Evolutionary conservation across 2,329 filamentous ascomycete genomes (phyloP).

Genomic region (Verticillium dahliae): DNA sequence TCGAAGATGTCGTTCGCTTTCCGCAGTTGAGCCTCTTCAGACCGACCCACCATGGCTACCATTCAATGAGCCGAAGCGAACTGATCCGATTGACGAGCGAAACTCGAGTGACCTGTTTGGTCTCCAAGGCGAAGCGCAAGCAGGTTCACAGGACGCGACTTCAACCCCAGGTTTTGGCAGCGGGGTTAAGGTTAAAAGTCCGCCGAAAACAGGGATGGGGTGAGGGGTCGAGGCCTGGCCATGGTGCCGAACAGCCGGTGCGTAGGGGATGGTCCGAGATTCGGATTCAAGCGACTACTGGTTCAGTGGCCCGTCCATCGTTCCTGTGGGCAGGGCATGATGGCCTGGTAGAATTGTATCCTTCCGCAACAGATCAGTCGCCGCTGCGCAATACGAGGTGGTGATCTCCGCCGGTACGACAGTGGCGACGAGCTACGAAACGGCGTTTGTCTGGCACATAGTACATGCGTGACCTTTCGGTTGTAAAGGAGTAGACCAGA

Average conservation of each 20-base stretch:
- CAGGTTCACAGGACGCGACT: not conserved
- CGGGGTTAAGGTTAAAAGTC: not conserved
- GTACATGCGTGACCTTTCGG: too few species aligned
- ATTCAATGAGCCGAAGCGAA: too few species aligned
- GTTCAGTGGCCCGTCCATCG: not conserved
- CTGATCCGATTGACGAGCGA: too few species aligned
- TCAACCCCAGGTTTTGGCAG: not conserved
- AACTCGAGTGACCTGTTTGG: too few species aligned
- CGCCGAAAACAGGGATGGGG: not conserved
- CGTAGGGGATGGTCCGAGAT: not conserved
- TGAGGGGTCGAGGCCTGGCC: not conserved
- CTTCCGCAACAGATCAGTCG: too few species aligned
- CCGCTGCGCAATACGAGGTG: too few species aligned
- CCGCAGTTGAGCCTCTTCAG: not conserved
- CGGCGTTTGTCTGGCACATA: too few species aligned
- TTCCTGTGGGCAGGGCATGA: not conserved
- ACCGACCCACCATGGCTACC: not conserved
- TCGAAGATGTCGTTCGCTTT: not conserved
- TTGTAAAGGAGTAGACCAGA: too few species aligned
- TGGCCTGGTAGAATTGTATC: too few species aligned
- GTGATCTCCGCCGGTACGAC: too few species aligned
- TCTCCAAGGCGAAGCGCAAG: too few species aligned
- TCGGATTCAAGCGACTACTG: not conserved
- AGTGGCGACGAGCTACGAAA: too few species aligned
- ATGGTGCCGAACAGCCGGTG: not conserved